These are phyloP conservation scores for Hericium alpestre DNA, from an alignment of 768 basidiomycete genomes.

Conservation along the genomic window DNA sequence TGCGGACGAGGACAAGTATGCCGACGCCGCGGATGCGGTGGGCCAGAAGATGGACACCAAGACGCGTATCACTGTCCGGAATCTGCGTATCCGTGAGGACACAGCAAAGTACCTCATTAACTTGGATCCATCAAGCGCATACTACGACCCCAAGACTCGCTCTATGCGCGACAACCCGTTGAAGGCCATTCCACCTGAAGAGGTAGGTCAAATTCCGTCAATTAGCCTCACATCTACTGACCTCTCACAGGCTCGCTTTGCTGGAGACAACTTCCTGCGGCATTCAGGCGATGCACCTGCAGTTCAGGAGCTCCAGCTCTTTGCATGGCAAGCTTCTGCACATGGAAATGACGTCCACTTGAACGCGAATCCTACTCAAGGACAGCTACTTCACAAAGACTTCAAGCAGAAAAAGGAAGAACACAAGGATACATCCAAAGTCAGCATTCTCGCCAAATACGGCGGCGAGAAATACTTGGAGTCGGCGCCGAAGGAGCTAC, in stretches of 20 bases:
- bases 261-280: conserved; percentile 93
- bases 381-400: conserved; percentile 82
- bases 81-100: conserved; percentile 96
- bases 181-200: conserved; percentile 69
- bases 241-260: conserved; percentile 61
- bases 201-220: conserved; percentile 41
- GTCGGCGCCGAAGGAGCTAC: conserved; percentile 79
- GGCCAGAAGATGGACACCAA: conserved; percentile 98
- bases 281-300: conserved; percentile 88
- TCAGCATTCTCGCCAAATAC: conserved; percentile 84
- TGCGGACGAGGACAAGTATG: conserved; percentile 95
- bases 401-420: conserved; percentile 90
- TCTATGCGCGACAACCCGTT: conserved; percentile 97
- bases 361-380: conserved; percentile 93
- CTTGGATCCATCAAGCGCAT: conserved; percentile 87
- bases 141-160: conserved; percentile 98
- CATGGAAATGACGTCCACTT: conserved; percentile 92
- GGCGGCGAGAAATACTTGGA: conserved; percentile 91
- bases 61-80: conserved; percentile 95
- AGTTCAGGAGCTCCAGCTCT: conserved; percentile 85
- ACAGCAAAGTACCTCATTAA: conserved; percentile 99
- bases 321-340: conserved; percentile 93
- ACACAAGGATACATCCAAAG: conserved; percentile 78
- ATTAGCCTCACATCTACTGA: neutral
- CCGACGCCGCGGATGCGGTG: conserved; percentile 93